Base-by-base conservation (phyloP, 805 yeast genomes). In the Myxozyma neotropica region DNA sequence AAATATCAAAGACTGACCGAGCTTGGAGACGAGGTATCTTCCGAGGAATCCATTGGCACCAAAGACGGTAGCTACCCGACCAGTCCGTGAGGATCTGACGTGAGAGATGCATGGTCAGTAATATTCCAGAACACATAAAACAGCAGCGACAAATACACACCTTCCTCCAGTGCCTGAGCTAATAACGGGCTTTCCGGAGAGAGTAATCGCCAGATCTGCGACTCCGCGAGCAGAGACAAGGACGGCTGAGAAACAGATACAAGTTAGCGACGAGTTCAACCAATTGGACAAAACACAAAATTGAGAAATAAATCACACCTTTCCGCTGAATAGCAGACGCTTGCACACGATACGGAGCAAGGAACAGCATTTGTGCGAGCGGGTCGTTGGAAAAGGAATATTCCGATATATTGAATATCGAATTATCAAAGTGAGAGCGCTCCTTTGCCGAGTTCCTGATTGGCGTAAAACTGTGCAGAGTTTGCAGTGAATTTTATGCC, bases 21-120 rank as follows among this genome's bases (percentile, higher is more conserved):
- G 78, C 70, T 85, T 86, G 36, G 92, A 77, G 19, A 83, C 81
- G 62, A 89, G 73, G 66, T 86, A 81, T 50, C 89, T 82, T 48
- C 96, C 96, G 59, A 89, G 75, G 72, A 86, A 85, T 1, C 96
- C 96, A 48, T 85, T 77, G 38, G 86, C 88, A 8, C 96, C 96
- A 70, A 89, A 89, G 1, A 89, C 94, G 0, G 96, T 88, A 23
- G 92, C 96, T 2, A 92, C 88, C 75, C 84, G 88, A 1, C 96
- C 96, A 7, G 93, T 85, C 77, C 95, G 81, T 29, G 95, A 88
- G 3, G 93, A 86, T 59, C 63, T 59, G 29, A 8, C 15, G 8
- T 15, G 21, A n/a, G n/a, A n/a, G n/a, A n/a, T n/a, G n/a, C n/a
- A n/a, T n/a, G n/a, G n/a, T n/a, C 13, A 12, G 27, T 23, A 13